Evolutionary conservation across 345 rosid species (phyloP), one percentile per base, ranked within the genome.

Genomic region (Abelmoschus esculentus): DNA sequence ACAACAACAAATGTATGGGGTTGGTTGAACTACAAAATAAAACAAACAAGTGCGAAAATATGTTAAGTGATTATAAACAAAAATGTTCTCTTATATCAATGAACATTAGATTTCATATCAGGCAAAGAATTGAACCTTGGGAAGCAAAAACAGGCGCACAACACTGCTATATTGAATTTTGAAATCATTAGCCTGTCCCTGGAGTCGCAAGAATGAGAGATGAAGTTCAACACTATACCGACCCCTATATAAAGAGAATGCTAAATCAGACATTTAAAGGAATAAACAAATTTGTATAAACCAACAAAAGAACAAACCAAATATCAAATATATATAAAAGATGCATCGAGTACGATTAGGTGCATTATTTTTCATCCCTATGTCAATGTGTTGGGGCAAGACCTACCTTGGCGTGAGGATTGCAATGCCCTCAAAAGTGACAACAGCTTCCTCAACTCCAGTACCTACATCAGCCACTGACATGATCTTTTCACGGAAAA

Each of bases 111-210:
- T 32, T 17, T 29, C 50, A 49, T 49, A 15, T 49, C 44, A 29
- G 70, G 15, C 28, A 49, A 46, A 61, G 36, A 66, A 63, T 31
- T 60, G 53, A 56, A 91, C 98, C 97, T 90, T 95, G 11, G 99
- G 99, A 61, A 95, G 99, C 77, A 95, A 83, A 83, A 95, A 95
- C 69, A 95, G 75, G 46, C 99, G 96, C 76, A 95, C 96, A 76
- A 91, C 97, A 67, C 98, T 95, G 82, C 98, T 91, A 76, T 91
- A 91, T 81, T 95, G 99, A 76, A 95, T 91, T 83, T 95, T 91
- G 82, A 95, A 95, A 83, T 95, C 99, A 77, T 95, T 95, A 69
- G 98, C 99, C 84, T 90, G 98, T 68, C 98, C 99, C 85, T 84
- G 92, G 56, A 92, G 86, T 54, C 93, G 90, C 77, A 95, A 78